These are phyloP conservation scores for Pleoardoris graminearum DNA, from an alignment of 2,329 filamentous ascomycete genomes.

Conservation along the genomic window DNA sequence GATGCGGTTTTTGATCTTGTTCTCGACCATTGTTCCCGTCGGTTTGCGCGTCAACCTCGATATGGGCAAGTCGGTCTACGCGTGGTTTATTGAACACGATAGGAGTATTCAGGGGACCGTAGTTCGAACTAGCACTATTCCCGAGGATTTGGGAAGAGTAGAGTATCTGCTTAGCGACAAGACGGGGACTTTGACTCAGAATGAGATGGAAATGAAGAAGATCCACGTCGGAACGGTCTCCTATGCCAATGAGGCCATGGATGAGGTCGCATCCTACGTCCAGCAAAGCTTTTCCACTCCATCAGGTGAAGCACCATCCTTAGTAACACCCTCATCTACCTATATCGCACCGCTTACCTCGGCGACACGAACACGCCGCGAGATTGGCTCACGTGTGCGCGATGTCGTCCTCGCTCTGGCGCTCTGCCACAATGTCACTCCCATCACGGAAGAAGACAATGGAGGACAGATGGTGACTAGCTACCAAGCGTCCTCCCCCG, in stretches of 20 bases:
- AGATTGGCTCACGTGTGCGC: constrained; percentile 90
- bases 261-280: constrained; percentile 87
- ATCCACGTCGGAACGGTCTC: constrained; percentile 98
- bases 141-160: constrained; percentile 91
- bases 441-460: constrained; percentile 80
- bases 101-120: constrained; percentile 87
- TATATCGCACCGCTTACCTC: constrained; percentile 63
- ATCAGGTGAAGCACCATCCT: constrained; percentile 36
- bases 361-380: constrained; percentile 81
- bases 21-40: constrained; percentile 99
- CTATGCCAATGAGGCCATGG: constrained; percentile 98
- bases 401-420: constrained; percentile 92
- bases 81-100: constrained; percentile 91
- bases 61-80: constrained; percentile 95
- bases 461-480: constrained; percentile 76
- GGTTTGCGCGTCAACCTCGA: constrained; percentile 95
- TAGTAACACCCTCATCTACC: constrained; percentile 77
- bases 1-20: constrained; percentile 95
- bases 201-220: constrained; percentile 98
- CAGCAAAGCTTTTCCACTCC: constrained; percentile 73
- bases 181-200: constrained; percentile 96
- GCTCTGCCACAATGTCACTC: constrained; percentile 96
- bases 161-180: constrained; percentile 97
- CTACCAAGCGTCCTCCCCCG: constrained; percentile 95
- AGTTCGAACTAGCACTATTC: constrained; percentile 95